Conservation (phyloP, 2,329 filamentous ascomycete species). For the Talaromyces sp. region DNA sequence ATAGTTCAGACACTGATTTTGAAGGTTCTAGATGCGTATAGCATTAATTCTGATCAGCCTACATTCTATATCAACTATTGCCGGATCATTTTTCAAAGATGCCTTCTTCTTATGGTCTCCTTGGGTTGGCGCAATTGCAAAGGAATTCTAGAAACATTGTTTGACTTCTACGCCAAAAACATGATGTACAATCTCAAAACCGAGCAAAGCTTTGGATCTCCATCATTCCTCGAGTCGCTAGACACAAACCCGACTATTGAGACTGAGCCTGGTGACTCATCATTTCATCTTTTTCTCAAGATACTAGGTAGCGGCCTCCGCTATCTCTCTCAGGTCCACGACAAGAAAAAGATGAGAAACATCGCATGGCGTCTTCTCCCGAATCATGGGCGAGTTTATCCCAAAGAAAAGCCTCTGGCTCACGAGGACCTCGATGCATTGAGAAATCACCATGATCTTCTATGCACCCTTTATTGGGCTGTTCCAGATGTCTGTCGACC, state of each 20-base stretch:
- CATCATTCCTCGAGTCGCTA: constrained; percentile 52
- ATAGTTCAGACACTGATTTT: constrained; percentile 46
- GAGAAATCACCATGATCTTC: constrained; percentile 59
- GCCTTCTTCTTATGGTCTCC: constrained; percentile 49
- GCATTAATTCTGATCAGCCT: constrained; percentile 37
- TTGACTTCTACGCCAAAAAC: constrained; percentile 58
- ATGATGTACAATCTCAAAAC: constrained; percentile 50
- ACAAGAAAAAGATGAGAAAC: constrained; percentile 54
- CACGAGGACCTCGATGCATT: constrained; percentile 55
- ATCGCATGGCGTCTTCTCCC: constrained; percentile 57
- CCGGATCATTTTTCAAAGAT: constrained; percentile 50
- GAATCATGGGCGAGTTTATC: constrained; percentile 58
- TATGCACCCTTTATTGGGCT: constrained; percentile 58
- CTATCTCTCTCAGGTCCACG: constrained; percentile 45
- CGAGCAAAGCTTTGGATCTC: constrained; percentile 52
- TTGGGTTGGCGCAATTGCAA: constrained; percentile 60
- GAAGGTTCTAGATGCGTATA: constrained; percentile 48
- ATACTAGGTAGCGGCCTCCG: constrained; percentile 50
- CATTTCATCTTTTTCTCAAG: constrained; percentile 60
- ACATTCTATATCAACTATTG: constrained; percentile 55
- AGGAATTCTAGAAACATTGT: constrained; percentile 50
- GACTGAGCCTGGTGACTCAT: constrained; percentile 47
- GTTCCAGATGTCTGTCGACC: constrained; percentile 54
- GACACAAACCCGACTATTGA: constrained; percentile 43
- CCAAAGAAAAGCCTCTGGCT: constrained; percentile 53